These are phyloP conservation scores for Intubia oerlemansii DNA, from an alignment of 2,329 filamentous ascomycete species.

Conservation along the genomic window DNA sequence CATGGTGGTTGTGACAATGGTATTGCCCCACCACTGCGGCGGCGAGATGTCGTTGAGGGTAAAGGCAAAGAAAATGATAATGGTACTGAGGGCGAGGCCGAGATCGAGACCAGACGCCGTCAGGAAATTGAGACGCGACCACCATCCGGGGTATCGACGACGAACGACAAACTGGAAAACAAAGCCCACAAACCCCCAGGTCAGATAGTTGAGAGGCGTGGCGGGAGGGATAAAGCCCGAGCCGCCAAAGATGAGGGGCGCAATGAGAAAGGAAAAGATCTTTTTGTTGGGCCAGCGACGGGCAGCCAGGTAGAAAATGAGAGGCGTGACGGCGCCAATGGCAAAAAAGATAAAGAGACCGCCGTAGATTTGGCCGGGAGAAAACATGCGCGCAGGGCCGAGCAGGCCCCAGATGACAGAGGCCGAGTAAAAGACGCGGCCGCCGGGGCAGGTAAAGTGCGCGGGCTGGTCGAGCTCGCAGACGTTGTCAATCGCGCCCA, in stretches of 20 bases:
- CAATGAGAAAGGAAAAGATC: conserved; percentile 31
- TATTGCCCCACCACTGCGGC: conserved; percentile 51
- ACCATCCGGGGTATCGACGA: conserved; percentile 43
- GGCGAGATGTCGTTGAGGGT: conserved; percentile 38
- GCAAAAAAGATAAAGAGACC: conserved; percentile 38
- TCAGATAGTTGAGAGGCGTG: conserved; percentile 51
- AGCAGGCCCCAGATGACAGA: conserved; percentile 49
- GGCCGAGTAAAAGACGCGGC: conserved; percentile 43
- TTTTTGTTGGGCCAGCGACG: conserved; percentile 28
- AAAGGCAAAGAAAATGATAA: conserved; percentile 50
- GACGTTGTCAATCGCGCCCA: conserved; percentile 38
- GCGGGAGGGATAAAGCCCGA: conserved; percentile 38
- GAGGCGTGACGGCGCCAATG: conserved; percentile 29
- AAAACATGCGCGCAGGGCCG: conserved; percentile 41
- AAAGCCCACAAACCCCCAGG: conserved; percentile 52
- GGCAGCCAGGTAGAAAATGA: conserved; percentile 27
- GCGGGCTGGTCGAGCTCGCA: conserved; percentile 35
- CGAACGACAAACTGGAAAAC: conserved; percentile 50
- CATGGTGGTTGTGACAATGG: conserved; percentile 34
- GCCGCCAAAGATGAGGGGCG: conserved; percentile 41
- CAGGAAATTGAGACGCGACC: conserved; percentile 53
- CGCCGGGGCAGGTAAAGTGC: conserved; percentile 41
- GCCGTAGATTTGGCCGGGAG: conserved; percentile 37
- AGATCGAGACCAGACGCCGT: conserved; percentile 49
- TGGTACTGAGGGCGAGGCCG: conserved; percentile 42